These are phyloP conservation scores for Acer negundo DNA, from an alignment of 345 rosid genomes.

Conservation along the genomic window DNA sequence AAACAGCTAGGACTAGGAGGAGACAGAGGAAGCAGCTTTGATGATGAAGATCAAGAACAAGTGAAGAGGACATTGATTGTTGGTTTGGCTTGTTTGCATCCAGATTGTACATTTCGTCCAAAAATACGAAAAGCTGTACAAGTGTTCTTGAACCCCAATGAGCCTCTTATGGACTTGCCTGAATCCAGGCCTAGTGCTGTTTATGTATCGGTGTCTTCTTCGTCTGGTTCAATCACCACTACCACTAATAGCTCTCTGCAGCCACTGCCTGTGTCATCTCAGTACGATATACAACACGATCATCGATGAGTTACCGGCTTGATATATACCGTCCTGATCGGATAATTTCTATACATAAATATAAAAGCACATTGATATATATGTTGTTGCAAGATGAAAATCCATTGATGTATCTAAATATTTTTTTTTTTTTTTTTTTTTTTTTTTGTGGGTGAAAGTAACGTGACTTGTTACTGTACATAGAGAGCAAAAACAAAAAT, in stretches of 20 bases:
- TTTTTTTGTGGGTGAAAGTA: background rate
- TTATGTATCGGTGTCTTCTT: slow-evolving; percentile 23
- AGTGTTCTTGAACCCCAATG: slow-evolving; percentile 36
- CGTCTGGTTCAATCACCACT: background rate
- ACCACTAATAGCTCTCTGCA: background rate
- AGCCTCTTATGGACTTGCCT: slow-evolving; percentile 39
- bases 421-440: background rate
- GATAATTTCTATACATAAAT: too few species aligned
- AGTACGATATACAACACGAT: background rate
- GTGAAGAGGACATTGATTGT: slow-evolving; percentile 29
- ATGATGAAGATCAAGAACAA: slow-evolving; percentile 28
- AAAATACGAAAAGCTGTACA: slow-evolving; percentile 43
- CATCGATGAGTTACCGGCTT: background rate
- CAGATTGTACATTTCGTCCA: slow-evolving; percentile 27
- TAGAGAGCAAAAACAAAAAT: background rate
- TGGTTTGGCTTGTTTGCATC: slow-evolving; percentile 42
- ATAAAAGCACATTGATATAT: too few species aligned
- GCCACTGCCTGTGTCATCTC: background rate
- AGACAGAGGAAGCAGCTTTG: slow-evolving; percentile 11
- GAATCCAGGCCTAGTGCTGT: slow-evolving; percentile 27
- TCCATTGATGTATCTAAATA: background rate
- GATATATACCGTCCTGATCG: background rate
- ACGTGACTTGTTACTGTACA: background rate
- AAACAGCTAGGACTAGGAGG: background rate
- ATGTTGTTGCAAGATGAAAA: too few species aligned